Evolutionary conservation across 345 rosid genomes (phyloP).

Genomic region (Syzygium aqueum): DNA sequence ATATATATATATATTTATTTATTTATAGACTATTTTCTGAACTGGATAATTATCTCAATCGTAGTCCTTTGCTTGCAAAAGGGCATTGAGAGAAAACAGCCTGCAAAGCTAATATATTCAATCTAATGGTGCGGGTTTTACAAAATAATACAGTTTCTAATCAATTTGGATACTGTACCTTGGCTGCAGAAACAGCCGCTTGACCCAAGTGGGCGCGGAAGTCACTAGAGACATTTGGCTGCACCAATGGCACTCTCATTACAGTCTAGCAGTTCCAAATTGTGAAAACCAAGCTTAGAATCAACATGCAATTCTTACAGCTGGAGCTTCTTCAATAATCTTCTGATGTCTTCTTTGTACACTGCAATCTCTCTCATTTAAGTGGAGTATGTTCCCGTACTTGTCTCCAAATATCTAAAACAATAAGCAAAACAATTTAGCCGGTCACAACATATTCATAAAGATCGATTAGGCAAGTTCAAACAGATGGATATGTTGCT

Average conservation of each 20-base stretch:
- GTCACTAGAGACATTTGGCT: slow-evolving; percentile 71
- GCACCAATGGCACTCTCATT: slow-evolving; percentile 26
- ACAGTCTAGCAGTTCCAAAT: slow-evolving; percentile 11
- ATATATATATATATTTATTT: background rate
- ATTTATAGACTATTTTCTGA: background rate
- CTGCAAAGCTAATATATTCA: background rate
- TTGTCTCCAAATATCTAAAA: slow-evolving; percentile 82
- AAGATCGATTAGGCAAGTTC: background rate
- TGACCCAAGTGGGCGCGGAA: slow-evolving; percentile 68
- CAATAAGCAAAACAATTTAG: slow-evolving; percentile 1
- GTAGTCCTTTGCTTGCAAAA: background rate
- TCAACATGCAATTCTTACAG: slow-evolving; percentile 46
- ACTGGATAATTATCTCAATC: background rate
- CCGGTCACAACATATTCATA: background rate
- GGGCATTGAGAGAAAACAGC: background rate
- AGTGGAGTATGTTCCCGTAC: slow-evolving; percentile 64
- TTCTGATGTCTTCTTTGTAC: slow-evolving; percentile 96
- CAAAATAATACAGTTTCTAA: background rate
- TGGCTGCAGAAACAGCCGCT: slow-evolving; percentile 91
- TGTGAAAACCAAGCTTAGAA: slow-evolving; percentile 6
- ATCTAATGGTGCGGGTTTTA: background rate
- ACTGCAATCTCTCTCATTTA: slow-evolving; percentile 93
- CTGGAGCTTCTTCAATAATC: slow-evolving; percentile 99
- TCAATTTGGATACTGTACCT: slow-evolving; percentile 31
- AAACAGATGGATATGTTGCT: background rate